Conservation (phyloP, 176 grass and related monocot species). For the Rhipidocladum racemiflorum region DNA sequence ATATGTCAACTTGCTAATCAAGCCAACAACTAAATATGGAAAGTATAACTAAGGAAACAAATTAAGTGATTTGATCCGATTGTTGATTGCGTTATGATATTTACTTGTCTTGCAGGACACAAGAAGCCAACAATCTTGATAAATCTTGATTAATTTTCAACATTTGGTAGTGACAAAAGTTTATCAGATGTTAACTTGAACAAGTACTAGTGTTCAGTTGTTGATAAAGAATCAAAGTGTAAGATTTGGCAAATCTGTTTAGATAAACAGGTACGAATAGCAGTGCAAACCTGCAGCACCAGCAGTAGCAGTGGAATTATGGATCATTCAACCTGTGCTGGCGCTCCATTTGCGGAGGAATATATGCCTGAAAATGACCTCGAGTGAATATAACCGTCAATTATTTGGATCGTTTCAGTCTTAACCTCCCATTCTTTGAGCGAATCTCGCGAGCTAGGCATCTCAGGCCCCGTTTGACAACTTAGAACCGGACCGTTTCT, state of each 20-base stretch:
- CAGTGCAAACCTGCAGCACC: not conserved
- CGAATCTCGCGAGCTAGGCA: not conserved
- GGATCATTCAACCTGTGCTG: not conserved
- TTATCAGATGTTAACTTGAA: not conserved
- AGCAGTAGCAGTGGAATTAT: not conserved
- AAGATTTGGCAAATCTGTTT: not conserved
- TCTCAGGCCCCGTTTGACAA: no score
- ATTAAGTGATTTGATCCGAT: no score
- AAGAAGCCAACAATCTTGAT: no score
- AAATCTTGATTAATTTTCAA: no score
- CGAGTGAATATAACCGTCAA: not conserved
- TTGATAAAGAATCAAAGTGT: not conserved
- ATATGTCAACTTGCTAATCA: no score
- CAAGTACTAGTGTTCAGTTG: not conserved
- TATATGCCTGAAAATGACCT: not conserved
- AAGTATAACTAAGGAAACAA: no score
- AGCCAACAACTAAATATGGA: no score
- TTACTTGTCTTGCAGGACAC: no score
- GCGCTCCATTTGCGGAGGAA: not conserved
- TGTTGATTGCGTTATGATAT: no score
- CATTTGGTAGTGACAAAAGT: not conserved
- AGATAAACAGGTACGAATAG: not conserved
- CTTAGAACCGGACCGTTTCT: no score
- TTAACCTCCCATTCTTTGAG: not conserved
- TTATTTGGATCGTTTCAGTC: not conserved